phyloP scores from a whole-genome alignment of 1,284 basidiomycete genomes.

The Naganishia albida region DNA sequence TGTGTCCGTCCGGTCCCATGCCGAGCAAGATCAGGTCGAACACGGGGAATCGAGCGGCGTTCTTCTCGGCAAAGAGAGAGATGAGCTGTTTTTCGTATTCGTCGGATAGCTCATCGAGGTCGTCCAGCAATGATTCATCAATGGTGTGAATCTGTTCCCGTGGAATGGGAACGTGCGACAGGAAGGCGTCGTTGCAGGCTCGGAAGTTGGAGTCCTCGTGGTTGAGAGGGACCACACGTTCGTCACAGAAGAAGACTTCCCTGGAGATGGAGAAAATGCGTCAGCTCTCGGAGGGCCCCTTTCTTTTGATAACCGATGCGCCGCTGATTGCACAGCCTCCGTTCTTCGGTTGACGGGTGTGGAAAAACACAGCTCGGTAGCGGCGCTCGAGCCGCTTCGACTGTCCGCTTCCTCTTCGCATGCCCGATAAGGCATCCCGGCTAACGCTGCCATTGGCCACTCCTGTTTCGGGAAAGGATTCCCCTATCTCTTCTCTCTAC shows the following conservation, averaged over 20 bases:
- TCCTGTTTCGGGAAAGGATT: too few relatives aligned
- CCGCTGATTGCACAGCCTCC: background rate
- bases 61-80: constrained; percentile 81
- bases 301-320: background rate
- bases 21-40: constrained; percentile 94
- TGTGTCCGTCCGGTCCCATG: constrained; percentile 95
- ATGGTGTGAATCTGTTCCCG: constrained; percentile 80
- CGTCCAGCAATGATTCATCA: constrained; percentile 66
- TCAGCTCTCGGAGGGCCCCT: too few relatives aligned
- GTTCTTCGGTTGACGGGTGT: too few relatives aligned
- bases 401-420: too few relatives aligned
- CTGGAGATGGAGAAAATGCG: constrained; percentile 56
- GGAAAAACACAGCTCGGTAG: too few relatives aligned
- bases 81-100: constrained; percentile 94
- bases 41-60: constrained; percentile 87
- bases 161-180: constrained; percentile 78
- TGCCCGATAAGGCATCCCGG: too few relatives aligned
- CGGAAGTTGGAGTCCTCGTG: constrained; percentile 90
- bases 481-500: too few relatives aligned
- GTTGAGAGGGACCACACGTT: constrained; percentile 91
- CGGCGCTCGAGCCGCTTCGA: too few relatives aligned
- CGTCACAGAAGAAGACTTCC: constrained; percentile 98
- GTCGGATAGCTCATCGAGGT: constrained; percentile 82
- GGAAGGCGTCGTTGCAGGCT: constrained; percentile 75
- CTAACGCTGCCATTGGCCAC: too few relatives aligned